These are phyloP conservation scores for Rhodotorula paludigena DNA, from an alignment of 768 basidiomycete species.

Conservation along the genomic window DNA sequence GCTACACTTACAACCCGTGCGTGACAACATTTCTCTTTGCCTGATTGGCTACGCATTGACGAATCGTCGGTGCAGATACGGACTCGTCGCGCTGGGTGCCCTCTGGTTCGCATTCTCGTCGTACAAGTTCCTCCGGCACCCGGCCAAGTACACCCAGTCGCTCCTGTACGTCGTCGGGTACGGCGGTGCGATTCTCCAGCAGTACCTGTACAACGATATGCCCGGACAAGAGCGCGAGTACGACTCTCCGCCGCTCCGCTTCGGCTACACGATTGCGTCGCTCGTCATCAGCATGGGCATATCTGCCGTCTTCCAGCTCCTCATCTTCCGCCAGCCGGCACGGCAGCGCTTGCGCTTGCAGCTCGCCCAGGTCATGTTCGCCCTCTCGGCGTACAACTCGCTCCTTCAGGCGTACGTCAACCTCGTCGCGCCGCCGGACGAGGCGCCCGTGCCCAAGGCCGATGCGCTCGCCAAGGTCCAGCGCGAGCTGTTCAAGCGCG, in stretches of 20 bases:
- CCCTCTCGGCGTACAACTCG: constrained; percentile 31
- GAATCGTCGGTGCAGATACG: constrained; percentile 10
- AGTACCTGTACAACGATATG: constrained; percentile 31
- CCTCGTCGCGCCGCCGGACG: constrained; percentile 34
- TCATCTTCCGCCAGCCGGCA: constrained; percentile 35
- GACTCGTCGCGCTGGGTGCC: constrained; percentile 15
- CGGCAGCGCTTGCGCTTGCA: constrained; percentile 30
- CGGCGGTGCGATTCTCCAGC: constrained; percentile 17
- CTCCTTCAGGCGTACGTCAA: constrained; percentile 36
- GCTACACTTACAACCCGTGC: constrained; percentile 34
- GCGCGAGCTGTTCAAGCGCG: constrained; percentile 28
- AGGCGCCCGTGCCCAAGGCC: constrained; percentile 7
- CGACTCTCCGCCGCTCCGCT: constrained; percentile 26
- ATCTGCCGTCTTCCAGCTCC: constrained; percentile 32
- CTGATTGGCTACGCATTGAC: too few relatives aligned
- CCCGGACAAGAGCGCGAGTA: neutral
- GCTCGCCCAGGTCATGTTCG: constrained; percentile 31
- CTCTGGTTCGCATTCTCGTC: constrained; percentile 24
- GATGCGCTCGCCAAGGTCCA: constrained; percentile 32
- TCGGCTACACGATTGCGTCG: constrained; percentile 23
- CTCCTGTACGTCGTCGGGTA: constrained; percentile 23
- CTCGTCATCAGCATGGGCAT: constrained; percentile 34
- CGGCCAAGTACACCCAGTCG: constrained; percentile 27
- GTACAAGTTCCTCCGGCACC: constrained; percentile 25
- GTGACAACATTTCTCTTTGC: neutral